Conservation (phyloP, 2,329 filamentous ascomycete species). For the Aspergillus oerlinghausenensis region DNA sequence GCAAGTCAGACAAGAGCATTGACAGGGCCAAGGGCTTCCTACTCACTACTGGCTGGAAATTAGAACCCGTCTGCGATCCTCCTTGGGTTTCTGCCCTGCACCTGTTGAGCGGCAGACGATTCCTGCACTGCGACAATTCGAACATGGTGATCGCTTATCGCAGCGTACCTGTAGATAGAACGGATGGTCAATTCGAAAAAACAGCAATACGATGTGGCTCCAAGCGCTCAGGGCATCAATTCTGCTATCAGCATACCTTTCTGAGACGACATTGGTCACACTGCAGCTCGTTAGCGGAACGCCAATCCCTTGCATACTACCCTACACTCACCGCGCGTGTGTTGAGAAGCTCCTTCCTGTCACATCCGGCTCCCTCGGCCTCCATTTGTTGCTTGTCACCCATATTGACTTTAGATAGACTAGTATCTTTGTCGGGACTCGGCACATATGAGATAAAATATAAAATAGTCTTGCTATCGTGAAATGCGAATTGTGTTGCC, state of each 20-base stretch:
- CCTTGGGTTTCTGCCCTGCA: conserved; percentile 29
- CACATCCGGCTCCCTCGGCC: conserved; percentile 25
- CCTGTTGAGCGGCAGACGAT: conserved; percentile 36
- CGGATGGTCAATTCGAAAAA: not conserved
- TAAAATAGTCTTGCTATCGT: not conserved
- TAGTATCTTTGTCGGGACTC: not conserved
- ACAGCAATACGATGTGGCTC: not conserved
- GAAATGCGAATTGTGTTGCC: not conserved
- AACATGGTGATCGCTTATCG: conserved; percentile 39
- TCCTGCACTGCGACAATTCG: conserved; percentile 37
- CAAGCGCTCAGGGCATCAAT: not conserved
- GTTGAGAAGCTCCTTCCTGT: conserved; percentile 15
- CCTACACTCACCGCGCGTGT: conserved; percentile 28
- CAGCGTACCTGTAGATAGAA: conserved; percentile 33
- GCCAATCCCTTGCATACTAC: not conserved
- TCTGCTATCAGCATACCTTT: conserved; percentile 20
- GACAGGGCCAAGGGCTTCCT: not conserved
- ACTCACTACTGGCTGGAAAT: conserved; percentile 42
- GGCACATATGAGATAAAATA: not conserved
- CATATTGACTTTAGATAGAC: not conserved
- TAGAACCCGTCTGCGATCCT: conserved; percentile 37
- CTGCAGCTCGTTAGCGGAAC: conserved; percentile 14
- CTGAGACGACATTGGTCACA: conserved; percentile 33
- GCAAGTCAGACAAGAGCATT: conserved; percentile 3
- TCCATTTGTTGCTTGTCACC: conserved; percentile 20